Conservation (phyloP, 2,329 filamentous ascomycete species). For the Colletotrichum trifolii region DNA sequence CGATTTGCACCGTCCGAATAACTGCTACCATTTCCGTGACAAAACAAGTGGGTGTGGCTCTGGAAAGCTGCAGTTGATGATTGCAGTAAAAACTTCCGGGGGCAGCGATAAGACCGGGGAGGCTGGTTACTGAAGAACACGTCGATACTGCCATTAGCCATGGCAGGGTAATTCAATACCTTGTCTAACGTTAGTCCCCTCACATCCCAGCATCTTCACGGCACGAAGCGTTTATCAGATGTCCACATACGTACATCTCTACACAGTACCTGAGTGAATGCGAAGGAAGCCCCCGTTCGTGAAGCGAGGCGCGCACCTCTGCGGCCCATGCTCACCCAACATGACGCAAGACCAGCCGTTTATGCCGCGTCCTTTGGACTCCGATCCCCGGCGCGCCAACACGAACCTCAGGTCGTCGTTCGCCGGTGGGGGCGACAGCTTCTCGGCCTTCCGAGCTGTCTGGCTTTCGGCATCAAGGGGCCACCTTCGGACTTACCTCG, state of each 20-base stretch:
- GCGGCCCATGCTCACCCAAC: slow-evolving; percentile 15
- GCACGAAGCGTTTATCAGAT: too few species aligned
- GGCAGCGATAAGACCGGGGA: background rate
- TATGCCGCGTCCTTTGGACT: slow-evolving; percentile 32
- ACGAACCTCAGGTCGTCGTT: background rate
- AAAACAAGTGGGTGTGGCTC: slow-evolving; percentile 16
- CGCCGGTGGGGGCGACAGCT: slow-evolving; percentile 16
- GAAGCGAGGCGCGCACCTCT: slow-evolving; percentile 24
- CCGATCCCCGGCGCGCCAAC: slow-evolving; percentile 26
- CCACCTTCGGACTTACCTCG: slow-evolving; percentile 23
- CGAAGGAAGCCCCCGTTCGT: too few species aligned
- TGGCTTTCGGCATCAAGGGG: slow-evolving; percentile 13
- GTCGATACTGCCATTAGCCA: background rate
- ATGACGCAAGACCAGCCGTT: slow-evolving; percentile 34
- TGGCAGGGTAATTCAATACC: too few species aligned
- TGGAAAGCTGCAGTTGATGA: background rate
- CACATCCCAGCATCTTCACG: too few species aligned
- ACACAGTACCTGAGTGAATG: too few species aligned
- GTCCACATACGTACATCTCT: too few species aligned
- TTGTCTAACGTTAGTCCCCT: too few species aligned
- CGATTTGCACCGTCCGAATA: too few species aligned
- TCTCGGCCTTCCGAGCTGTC: slow-evolving; percentile 34
- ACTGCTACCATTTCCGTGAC: slow-evolving; percentile 9
- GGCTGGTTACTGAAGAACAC: background rate
- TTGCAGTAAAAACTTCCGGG: slow-evolving; percentile 23